phyloP scores from a whole-genome alignment of 2,329 filamentous ascomycete genomes.

The Blastomyces percursus region DNA sequence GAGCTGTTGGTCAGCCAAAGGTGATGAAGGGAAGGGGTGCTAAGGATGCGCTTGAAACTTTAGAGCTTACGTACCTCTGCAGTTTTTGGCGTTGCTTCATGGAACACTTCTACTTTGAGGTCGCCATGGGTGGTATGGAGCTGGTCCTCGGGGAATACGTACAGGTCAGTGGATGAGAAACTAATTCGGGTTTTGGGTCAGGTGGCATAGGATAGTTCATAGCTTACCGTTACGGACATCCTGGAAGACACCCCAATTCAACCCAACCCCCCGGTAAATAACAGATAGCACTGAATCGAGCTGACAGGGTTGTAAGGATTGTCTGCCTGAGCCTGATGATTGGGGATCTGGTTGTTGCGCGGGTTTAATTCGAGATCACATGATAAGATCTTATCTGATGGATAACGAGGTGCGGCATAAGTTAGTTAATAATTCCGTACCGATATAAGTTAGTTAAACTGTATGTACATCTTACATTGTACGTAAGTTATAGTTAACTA shows the following conservation, averaged over 20 bases:
- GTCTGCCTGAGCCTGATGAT: too few relatives aligned
- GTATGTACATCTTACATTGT: too few relatives aligned
- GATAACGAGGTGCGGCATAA: neutral
- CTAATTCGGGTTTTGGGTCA: neutral
- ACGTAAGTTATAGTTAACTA: too few relatives aligned
- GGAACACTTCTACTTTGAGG: constrained; percentile 93
- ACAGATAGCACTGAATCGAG: neutral
- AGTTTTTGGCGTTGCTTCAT: constrained; percentile 85
- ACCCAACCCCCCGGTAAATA: neutral
- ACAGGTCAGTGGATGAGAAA: neutral
- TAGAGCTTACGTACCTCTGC: constrained; percentile 51
- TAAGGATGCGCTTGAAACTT: neutral
- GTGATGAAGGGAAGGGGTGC: neutral
- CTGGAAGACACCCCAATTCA: neutral
- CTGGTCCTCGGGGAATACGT: constrained; percentile 17
- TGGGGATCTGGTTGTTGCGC: neutral
- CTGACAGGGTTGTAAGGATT: neutral
- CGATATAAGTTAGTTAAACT: too few relatives aligned
- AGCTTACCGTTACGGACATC: constrained; percentile 14
- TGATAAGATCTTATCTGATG: neutral
- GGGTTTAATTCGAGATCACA: neutral
- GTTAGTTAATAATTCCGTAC: too few relatives aligned
- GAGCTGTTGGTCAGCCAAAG: neutral
- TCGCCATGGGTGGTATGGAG: constrained; percentile 83
- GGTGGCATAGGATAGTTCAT: neutral